Evolutionary conservation across 2,329 filamentous ascomycete species (phyloP).

Genomic region (Pyrenophora graminea): DNA sequence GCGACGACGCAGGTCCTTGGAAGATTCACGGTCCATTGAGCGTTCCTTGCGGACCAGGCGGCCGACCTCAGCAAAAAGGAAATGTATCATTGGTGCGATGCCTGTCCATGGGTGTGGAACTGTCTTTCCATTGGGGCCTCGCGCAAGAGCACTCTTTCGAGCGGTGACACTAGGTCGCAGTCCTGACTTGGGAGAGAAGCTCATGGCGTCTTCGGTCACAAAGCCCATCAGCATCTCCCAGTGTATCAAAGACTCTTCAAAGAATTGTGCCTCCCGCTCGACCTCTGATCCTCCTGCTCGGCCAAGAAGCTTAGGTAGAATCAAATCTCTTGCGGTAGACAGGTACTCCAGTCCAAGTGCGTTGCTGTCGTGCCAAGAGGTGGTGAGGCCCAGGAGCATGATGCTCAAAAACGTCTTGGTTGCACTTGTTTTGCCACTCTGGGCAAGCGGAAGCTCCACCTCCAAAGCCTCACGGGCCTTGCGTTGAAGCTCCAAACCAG

Average conservation of each 20-base stretch:
- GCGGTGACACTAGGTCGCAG: conserved; percentile 28
- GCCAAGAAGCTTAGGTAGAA: conserved; percentile 51
- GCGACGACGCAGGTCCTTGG: conserved; percentile 36
- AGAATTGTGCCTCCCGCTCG: conserved; percentile 53
- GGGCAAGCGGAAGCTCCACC: conserved; percentile 53
- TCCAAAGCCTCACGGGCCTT: conserved; percentile 59
- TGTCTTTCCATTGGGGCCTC: conserved; percentile 40
- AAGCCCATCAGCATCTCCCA: conserved; percentile 65
- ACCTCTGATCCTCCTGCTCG: conserved; percentile 38
- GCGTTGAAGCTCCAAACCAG: conserved; percentile 57
- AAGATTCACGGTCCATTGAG: conserved; percentile 33
- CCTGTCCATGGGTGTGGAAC: conserved; percentile 57
- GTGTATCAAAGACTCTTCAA: conserved; percentile 60
- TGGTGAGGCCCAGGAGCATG: conserved; percentile 63
- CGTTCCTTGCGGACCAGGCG: conserved; percentile 49
- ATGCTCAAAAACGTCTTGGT: conserved; percentile 62
- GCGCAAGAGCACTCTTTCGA: conserved; percentile 27
- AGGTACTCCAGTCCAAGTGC: conserved; percentile 61
- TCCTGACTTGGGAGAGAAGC: conserved; percentile 36
- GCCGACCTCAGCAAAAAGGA: conserved; percentile 53
- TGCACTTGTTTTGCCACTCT: conserved; percentile 41
- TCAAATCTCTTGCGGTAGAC: conserved; percentile 51
- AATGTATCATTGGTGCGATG: conserved; percentile 51
- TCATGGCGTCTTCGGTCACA: conserved; percentile 52
- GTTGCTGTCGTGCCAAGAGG: conserved; percentile 63